Evolutionary conservation across 1,139 yeast genomes (phyloP), one percentile per base, ranked within the genome.

Genomic region (Hansenula sp.): DNA sequence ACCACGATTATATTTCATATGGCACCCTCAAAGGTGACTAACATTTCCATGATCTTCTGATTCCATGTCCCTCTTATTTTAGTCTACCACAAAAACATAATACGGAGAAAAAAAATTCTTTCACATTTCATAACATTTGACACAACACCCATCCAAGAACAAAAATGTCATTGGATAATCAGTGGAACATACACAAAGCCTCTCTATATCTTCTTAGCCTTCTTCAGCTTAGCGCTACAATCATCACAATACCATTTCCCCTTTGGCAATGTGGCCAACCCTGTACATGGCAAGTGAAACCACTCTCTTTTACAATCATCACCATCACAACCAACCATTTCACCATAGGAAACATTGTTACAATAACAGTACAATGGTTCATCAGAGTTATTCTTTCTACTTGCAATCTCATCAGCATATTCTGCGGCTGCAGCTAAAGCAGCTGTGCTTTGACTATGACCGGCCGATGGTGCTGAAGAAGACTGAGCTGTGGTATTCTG

Each of bases 321-420:
- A 3, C 96, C 96, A 61, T 93, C 99, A 67, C 99, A 93, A 3
- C 96, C 99, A 49, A 93, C 97, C 99, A 93, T 93, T 60, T 93
- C 98, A 17, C 99, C 99, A 63, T 87, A 91, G 4, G 98, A 91
- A 1, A 90, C 96, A 62, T 91, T 96, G 62, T 90, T 89, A 69
- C 99, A 93, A 66, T 89, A 89, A 65, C 99, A 93, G 63, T 93
- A 93, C 4, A 93, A 79, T 1, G 96, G 96, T 60, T 93, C 96
- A 40, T 63, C 65, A 45, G 53, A 65, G 31, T 55, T 29, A 40
- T 47, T 47, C 38, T 49, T 50, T 50, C 49, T 48, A 29, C 51
- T 51, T 30, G 52, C 52, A 15, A 43, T 51, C 5, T 43, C 44
- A 15, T 49, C 54, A 28, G 46, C 42, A 42, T 47, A 48, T 29